A percentile compares a stretch with the other conserved stretches of the same genome.
Evolutionary conservation across 257 asterid genomes (phyloP).

Genomic region (Paraleonurus japonicus): DNA sequence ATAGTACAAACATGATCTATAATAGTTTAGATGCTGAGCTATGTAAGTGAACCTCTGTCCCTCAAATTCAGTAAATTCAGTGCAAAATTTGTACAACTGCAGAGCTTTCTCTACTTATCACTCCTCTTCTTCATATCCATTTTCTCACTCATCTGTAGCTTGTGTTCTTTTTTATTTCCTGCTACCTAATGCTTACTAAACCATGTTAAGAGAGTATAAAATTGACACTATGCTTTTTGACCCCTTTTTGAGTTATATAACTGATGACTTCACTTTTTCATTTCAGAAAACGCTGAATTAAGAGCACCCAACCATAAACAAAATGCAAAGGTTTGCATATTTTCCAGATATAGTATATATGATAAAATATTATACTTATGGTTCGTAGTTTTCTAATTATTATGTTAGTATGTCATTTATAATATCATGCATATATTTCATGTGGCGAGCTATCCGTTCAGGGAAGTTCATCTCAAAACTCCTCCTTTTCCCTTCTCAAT

Average conservation of each 20-base stretch:
- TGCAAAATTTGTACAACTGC: neutral
- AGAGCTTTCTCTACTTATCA: neutral
- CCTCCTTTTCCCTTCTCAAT: slow-evolving; percentile 55
- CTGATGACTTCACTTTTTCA: slow-evolving; percentile 4
- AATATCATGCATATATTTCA: slow-evolving; percentile 24
- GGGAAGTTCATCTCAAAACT: slow-evolving; percentile 38
- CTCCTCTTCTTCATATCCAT: slow-evolving; percentile 2
- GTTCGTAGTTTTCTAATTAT: neutral
- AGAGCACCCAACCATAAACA: slow-evolving; percentile 38
- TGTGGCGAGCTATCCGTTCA: slow-evolving; percentile 46
- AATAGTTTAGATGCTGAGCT: neutral
- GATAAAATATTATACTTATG: slow-evolving; percentile 17
- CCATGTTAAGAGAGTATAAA: neutral
- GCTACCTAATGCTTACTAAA: neutral
- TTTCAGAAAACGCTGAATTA: slow-evolving; percentile 50
- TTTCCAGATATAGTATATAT: slow-evolving; percentile 27
- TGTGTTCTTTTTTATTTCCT: neutral
- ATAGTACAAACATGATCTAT: neutral
- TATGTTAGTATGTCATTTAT: slow-evolving; percentile 15
- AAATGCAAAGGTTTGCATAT: slow-evolving; percentile 53
- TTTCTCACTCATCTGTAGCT: neutral
- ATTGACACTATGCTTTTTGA: neutral
- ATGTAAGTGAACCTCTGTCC: neutral
- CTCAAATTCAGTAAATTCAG: neutral
- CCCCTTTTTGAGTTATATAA: slow-evolving; percentile 19